Evolutionary conservation across 768 basidiomycete genomes (phyloP).

Genomic region (Atractiella rhizophila): DNA sequence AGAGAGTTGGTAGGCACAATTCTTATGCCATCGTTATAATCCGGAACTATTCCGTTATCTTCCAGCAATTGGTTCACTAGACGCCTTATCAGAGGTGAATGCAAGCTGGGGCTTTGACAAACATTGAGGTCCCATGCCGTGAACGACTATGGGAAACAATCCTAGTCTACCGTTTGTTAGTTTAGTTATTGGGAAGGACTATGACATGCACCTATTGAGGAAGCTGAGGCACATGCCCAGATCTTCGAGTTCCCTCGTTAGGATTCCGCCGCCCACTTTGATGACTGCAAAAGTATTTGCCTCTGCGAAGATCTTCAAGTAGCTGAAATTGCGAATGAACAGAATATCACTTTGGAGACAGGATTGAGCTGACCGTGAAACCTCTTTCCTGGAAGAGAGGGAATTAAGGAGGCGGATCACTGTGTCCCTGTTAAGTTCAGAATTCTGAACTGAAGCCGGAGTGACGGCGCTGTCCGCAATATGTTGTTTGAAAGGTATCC

Average conservation of each 20-base stretch:
- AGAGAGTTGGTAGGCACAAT: neutral
- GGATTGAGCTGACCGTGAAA: too few relatives aligned
- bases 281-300: slow-evolving; percentile 34
- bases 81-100: slow-evolving; percentile 2
- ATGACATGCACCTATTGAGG: slow-evolving; percentile 73
- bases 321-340: too few relatives aligned
- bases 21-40: slow-evolving; percentile 60
- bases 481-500: too few relatives aligned
- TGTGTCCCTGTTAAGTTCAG: too few relatives aligned
- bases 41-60: slow-evolving; percentile 70
- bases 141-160: slow-evolving; percentile 87
- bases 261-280: slow-evolving; percentile 90
- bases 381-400: slow-evolving; percentile 86
- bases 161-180: too few relatives aligned
- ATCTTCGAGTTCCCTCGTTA: slow-evolving; percentile 64
- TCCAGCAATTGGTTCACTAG: slow-evolving; percentile 73
- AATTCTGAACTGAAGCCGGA: too few relatives aligned
- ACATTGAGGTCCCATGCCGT: slow-evolving; percentile 76
- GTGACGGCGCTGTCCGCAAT: too few relatives aligned
- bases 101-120: slow-evolving; percentile 12
- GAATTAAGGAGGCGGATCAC: slow-evolving; percentile 91
- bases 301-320: slow-evolving; percentile 88
- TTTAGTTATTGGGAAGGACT: too few relatives aligned
- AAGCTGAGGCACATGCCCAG: slow-evolving; percentile 87
- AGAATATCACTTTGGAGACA: too few relatives aligned